Evolutionary conservation across 352 stramenopile species (phyloP), one percentile per base, ranked within the genome.

Genomic region (Phytophthora palmivora): DNA sequence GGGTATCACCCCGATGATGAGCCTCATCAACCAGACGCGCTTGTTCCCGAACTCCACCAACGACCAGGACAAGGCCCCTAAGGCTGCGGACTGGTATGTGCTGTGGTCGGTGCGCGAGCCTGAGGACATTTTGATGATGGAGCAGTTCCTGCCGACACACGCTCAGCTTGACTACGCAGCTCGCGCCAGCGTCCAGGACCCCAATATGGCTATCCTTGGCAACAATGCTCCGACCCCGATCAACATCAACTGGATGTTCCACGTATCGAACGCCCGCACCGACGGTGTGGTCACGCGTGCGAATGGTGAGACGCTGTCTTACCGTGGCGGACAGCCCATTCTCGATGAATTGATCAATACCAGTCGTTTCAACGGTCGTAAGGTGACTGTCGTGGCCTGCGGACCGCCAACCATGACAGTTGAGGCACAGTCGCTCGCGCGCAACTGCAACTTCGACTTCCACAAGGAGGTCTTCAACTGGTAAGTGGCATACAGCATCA

Each of bases 381-480:
- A 77, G 36, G 84, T 92, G 51, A 81, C 82, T 7, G 84, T 95
- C 39, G 56, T 95, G 39, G 84, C 79, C 12, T 93, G 86, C 46
- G 86, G 86, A 0, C 86, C 86, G 15, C 82, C 82, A 4, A 88
- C 82, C 28, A 87, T 95, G 76, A 81, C 74, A 6, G 75, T 81
- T 11, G 82, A 89, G 47, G 84, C 84, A 1, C 86, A 95, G 58
- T 30, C 65, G 15, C 68, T 91, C 2, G 82, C 86, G n/a, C 77
- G 81, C 30, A 70, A 65, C 46, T 87, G 81, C 46, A 72, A 72
- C 48, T 93, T 91, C 56, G 80, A 89, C 49, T 93, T 95, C 63
- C 86, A 95, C 67, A 93, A 92, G 56, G 87, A 95, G 55, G 73
- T 92, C 32, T 95, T 95, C 57, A 77, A 79, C 54, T 93, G 84